These are phyloP conservation scores for Arachis monticola DNA, from an alignment of 331 rosid genomes.

Conservation along the genomic window DNA sequence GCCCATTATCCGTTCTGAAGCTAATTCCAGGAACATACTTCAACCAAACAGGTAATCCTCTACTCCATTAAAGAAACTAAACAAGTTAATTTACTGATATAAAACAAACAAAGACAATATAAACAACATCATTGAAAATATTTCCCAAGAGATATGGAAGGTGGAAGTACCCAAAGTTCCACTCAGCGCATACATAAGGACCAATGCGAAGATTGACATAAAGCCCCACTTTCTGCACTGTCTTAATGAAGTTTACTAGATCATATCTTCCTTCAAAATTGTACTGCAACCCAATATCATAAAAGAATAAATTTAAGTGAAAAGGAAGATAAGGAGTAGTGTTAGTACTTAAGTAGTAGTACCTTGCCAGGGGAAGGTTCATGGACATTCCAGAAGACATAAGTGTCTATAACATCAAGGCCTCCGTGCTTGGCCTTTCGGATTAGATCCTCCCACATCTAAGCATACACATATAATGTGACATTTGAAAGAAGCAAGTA, in stretches of 20 bases:
- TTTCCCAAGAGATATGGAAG: background rate
- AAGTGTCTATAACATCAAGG: constrained; percentile 88
- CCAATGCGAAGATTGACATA: constrained; percentile 95
- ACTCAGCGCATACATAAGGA: constrained; percentile 95
- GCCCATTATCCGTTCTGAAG: constrained; percentile 92
- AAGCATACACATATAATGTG: constrained; percentile 1
- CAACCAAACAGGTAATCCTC: constrained; percentile 98
- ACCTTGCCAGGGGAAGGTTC: constrained; percentile 94
- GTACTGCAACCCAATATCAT: constrained; percentile 57
- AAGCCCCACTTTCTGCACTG: constrained; percentile 87
- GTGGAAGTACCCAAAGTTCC: constrained; percentile 92
- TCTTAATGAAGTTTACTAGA: constrained; percentile 84
- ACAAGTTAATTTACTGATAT: constrained; percentile 1
- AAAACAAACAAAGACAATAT: background rate
- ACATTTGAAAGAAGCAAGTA: constrained; percentile 38
- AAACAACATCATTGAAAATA: background rate
- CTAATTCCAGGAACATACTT: constrained; percentile 94
- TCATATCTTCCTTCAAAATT: constrained; percentile 93
- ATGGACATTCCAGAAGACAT: constrained; percentile 94
- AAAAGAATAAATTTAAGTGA: background rate
- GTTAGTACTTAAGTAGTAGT: background rate
- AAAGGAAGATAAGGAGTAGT: no score
- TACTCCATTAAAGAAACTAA: constrained; percentile 33
- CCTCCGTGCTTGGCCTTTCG: constrained; percentile 94
- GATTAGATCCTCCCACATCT: constrained; percentile 99